Evolutionary conservation across 192 early-diverging fungal species (phyloP).

Genomic region (Gigaspora rosea): DNA sequence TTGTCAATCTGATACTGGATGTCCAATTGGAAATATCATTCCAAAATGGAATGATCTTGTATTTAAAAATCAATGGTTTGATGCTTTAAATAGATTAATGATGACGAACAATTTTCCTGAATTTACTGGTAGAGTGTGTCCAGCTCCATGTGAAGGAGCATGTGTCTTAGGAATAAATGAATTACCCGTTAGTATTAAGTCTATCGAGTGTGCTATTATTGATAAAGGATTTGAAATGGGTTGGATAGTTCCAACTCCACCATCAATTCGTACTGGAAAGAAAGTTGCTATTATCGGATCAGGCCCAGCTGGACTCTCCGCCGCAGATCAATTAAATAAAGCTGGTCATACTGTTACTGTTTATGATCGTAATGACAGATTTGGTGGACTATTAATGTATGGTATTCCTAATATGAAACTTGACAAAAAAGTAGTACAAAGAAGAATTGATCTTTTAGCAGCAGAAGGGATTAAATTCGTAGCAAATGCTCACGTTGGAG

Average conservation of each 20-base stretch:
- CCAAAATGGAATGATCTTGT: constrained; percentile 99
- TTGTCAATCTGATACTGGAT: constrained; percentile 97
- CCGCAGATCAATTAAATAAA: constrained; percentile 97
- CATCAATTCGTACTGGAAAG: constrained; percentile 77
- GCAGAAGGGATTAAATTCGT: constrained; percentile 94
- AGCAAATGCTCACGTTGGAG: constrained; percentile 86
- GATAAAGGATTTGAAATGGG: constrained; percentile 96
- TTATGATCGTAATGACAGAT: constrained; percentile 95
- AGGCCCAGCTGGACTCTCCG: constrained; percentile 93
- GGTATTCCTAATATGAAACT: constrained; percentile 99
- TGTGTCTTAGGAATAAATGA: constrained; percentile 96
- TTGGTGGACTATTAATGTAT: constrained; percentile 96
- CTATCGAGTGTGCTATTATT: constrained; percentile 97
- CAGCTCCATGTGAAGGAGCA: constrained; percentile 96
- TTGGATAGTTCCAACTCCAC: constrained; percentile 92
- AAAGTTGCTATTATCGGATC: constrained; percentile 90
- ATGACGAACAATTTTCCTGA: constrained; percentile 99
- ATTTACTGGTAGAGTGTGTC: constrained; percentile 98
- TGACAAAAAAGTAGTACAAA: constrained; percentile 93
- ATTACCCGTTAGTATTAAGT: constrained; percentile 93
- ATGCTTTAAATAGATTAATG: constrained; percentile 88
- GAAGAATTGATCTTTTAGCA: constrained; percentile 90
- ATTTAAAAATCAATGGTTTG: constrained; percentile 95
- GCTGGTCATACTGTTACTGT: constrained; percentile 94
- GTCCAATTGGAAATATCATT: constrained; percentile 98